Base-by-base conservation (phyloP, 495 filamentous ascomycete genomes). In the Penicillium fimorum region DNA sequence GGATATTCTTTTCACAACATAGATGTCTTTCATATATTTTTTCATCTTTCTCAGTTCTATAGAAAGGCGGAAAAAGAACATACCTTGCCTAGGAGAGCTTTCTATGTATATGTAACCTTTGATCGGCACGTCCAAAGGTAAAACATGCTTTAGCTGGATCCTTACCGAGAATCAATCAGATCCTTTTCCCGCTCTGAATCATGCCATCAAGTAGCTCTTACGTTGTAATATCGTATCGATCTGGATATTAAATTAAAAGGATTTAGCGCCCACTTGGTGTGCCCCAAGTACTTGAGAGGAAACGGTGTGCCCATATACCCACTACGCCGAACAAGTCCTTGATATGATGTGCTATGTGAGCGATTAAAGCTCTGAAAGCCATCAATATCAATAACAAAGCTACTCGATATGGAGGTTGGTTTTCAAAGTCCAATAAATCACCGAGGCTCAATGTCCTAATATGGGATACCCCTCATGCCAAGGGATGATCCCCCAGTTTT, bases 391-490 rank as follows among this genome's bases (percentile, higher is more conserved):
- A 15, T 15, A 6, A 25, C 25, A 27, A 27, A 5, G 8, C 15
- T 38, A 9, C 7, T 9, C n/a, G n/a, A 38, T 17, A 5, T 27
- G 25, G 4, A 38, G 22, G 22, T 22, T 38, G n/a, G 2, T 8
- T 17, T 9, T 38, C 35, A 17, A n/a, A 17, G 30, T 17, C 35
- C 13, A 15, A 11, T 8, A 12, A 33, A 33, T 33, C 30, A 12
- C 15, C 35, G 35, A 37, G 35, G 35, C 29, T 22, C 46, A 49
- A 12, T 11, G 2, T 15, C 6, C 5, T 15, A 9, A 25, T 10
- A 10, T 13, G 27, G 41, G 13, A n/a, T 54, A 55, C 57, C 57
- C 57, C 57, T 55, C 57, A 55, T 50, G 51, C 50, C 57, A 59
- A 50, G 50, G 35, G 51, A 25, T n/a, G 51, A 55, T 50, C 46